Base-by-base conservation (phyloP, 331 rosid species). In the Rosa hybrid region DNA sequence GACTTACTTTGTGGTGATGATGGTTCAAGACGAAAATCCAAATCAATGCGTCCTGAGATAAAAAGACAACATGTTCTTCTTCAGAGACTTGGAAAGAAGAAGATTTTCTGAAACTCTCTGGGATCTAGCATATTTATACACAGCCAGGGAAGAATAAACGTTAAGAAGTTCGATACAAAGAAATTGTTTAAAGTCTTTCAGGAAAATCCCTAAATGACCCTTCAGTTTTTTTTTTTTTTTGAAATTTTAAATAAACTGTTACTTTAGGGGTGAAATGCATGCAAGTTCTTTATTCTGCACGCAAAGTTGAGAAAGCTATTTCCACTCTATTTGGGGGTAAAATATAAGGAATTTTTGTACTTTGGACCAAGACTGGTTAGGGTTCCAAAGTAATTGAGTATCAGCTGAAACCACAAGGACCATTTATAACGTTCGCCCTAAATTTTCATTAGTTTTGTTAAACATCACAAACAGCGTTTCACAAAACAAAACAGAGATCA, bases 11-110 rank as follows among this genome's bases (percentile, higher is more conserved):
- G 76, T 48, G 8, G 48, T 34, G 64, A 4, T 30, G 49, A 18
- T 73, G 50, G 45, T 23, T 14, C 60, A 7, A 77, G 74, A 60
- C 42, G 90, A 79, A 87, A 82, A 14, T 85, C 71, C 5, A 5
- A 34, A 67, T 14, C 13, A 39, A 67, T 17, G 46, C 5, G 12
- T 3, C 46, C 71, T 67, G 71, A 38, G 23, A 67, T 38, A 34
- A 0, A 17, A 67, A 65, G 71, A 65, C 21, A 65, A 65, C 23
- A 65, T 27, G 20, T 34, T 65, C 71, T 65, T 65, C 71, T 57
- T 57, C 63, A 65, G 46, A 6, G 20, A 12, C 20, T 57, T 20
- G 7, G 63, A 64, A 30, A 64, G 10, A 30, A 14, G 1, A 14
- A 5, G 2, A 4, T 12, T 4, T 30, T 62, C 12, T 4, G 11